Base-by-base conservation (phyloP, 345 rosid genomes). In the Gossypium mustelinum region DNA sequence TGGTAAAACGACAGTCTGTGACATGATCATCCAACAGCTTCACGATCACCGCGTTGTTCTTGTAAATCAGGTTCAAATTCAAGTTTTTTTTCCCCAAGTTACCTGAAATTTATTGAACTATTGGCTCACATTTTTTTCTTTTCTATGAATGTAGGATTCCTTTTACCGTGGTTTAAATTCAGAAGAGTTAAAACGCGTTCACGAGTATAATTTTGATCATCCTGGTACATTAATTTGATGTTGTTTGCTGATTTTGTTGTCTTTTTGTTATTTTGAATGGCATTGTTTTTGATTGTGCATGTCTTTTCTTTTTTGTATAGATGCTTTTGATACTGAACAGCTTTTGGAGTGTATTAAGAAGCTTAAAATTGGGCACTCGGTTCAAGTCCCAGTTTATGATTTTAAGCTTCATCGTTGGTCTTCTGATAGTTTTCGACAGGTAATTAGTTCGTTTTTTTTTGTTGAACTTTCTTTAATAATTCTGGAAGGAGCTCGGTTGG, bases 181-280 rank as follows among this genome's bases (percentile, higher is more conserved):
- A 73, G 90, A 88, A 79, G 98, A 95, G 80, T 75, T 84, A 25
- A 79, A 85, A 63, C 90, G 87, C 66, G 98, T 85, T 11, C 94
- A 91, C 17, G 99, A 95, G 85, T 95, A 95, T 80, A 95, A 95
- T 86, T 95, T 95, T 78, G 99, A 95, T 70, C 99, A 95, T 83
- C 99, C 99, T 39, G 99, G 99, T 93, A 87, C 0, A 51, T 29
- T 73, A 17, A 27, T 24, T 62, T 22, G n/a, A 7, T 55, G 47
- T 29, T 69, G 27, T 58, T n/a, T 60, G 17, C 34, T 62, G 41
- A 60, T 34, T 41, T 22, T 29, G 48, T 57, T 51, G 6, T 44
- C 34, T 51, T 20, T 5, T 9, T 18, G 2, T 45, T 72, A 7
- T 54, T 39, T 41, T 72, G 9, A 9, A 25, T 39, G 74, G 2